Conservation (phyloP, 106 monocot species). For the Dendrobium chrysotoxum region DNA sequence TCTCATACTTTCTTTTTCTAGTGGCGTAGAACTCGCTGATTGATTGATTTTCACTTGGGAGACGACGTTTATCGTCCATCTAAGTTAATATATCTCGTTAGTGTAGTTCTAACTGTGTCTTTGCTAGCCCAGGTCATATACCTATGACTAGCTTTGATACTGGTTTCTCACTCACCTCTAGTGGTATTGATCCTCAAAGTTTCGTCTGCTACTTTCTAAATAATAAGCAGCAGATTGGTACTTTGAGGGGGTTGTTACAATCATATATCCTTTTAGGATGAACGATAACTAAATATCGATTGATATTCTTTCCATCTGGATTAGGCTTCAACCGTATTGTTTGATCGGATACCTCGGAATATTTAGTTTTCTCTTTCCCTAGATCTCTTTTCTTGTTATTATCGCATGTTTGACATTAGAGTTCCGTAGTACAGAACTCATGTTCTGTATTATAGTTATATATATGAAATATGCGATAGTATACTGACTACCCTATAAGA, state of each 20-base stretch:
- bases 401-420: not conserved
- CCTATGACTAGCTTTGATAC: not conserved
- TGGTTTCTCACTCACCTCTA: no score
- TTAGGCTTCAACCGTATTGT: no score
- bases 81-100: not conserved
- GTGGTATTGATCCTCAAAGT: no score
- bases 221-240: no score
- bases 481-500: not conserved
- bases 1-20: not conserved
- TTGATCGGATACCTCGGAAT: constrained; percentile 1
- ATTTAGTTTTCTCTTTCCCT: constrained; percentile 3
- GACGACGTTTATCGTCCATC: constrained; percentile 5
- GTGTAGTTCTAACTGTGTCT: constrained; percentile 6
- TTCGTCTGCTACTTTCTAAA: no score
- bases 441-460: not conserved
- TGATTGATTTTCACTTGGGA: constrained; percentile 1
- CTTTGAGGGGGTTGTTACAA: not conserved
- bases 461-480: constrained; percentile 4
- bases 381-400: constrained; percentile 8
- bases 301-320: not conserved
- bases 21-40: constrained; percentile 1
- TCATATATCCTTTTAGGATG: not conserved
- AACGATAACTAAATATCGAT: not conserved
- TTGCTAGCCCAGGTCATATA: constrained; percentile 2
- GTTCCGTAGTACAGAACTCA: constrained; percentile 2